Evolutionary conservation across 2,329 filamentous ascomycete species (phyloP).

Genomic region (Gyromitra esculenta): DNA sequence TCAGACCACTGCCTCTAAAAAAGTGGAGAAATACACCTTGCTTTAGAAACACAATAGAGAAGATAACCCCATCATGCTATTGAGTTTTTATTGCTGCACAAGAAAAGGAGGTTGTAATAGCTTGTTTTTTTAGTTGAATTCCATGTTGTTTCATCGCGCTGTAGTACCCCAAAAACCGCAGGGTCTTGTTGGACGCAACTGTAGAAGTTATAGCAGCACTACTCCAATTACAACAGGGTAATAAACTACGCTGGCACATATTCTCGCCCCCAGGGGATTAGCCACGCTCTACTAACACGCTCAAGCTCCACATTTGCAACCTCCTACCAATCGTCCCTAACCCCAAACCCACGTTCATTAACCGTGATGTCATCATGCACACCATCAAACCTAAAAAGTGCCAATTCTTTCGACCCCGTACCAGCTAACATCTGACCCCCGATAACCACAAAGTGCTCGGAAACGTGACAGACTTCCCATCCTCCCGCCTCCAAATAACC

Average conservation of each 20-base stretch:
- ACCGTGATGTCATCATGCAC: constrained; percentile 14
- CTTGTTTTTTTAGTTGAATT: too few relatives aligned
- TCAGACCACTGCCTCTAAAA: too few relatives aligned
- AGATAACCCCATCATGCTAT: too few relatives aligned
- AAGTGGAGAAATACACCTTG: too few relatives aligned
- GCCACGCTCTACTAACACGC: not conserved
- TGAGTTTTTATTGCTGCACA: too few relatives aligned
- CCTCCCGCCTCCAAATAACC: not conserved
- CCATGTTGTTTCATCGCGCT: too few relatives aligned
- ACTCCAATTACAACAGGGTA: not conserved
- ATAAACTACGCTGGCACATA: not conserved
- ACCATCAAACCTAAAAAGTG: constrained; percentile 33
- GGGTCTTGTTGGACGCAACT: too few relatives aligned
- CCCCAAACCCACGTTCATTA: too few relatives aligned
- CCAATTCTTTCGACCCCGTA: not conserved
- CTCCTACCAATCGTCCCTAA: not conserved
- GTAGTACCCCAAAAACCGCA: too few relatives aligned
- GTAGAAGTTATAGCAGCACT: not conserved
- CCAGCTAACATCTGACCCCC: too few relatives aligned
- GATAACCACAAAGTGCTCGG: not conserved
- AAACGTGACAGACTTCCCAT: not conserved
- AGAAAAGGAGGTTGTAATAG: too few relatives aligned
- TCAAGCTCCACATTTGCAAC: not conserved
- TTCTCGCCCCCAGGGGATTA: not conserved
- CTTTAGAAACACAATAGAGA: too few relatives aligned